Percentiles rank a stretch among this genome's conserved stretches.
These are phyloP conservation scores for Lunularia cruciata DNA, from an alignment of 225 moss, liverwort and hornwort species.

Conservation along the genomic window DNA sequence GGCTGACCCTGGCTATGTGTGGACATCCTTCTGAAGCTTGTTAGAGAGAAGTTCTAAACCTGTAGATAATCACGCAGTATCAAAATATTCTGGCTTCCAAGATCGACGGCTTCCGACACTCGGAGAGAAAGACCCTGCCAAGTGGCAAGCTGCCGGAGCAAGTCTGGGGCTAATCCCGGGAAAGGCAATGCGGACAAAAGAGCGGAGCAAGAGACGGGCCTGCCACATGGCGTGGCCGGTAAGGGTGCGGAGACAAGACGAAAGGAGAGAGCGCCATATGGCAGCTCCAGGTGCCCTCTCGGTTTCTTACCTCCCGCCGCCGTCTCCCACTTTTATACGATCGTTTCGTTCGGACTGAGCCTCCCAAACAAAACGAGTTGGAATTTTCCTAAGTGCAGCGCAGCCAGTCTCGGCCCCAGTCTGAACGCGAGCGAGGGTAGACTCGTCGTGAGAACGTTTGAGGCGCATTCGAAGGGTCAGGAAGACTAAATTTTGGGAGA, in stretches of 20 bases:
- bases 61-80: background rate
- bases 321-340: background rate
- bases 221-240: conserved; percentile 4
- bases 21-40: too few relatives aligned
- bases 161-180: background rate
- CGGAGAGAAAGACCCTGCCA: background rate
- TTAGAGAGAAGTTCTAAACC: too few relatives aligned
- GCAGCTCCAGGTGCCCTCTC: background rate
- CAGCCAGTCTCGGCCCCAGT: background rate
- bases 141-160: background rate
- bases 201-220: background rate
- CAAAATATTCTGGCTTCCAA: background rate
- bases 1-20: too few relatives aligned
- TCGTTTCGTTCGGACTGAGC: background rate
- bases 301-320: background rate
- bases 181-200: background rate
- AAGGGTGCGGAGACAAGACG: background rate
- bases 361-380: background rate
- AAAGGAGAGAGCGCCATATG: background rate
- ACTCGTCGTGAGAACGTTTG: background rate
- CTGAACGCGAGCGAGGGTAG: conserved; percentile 2
- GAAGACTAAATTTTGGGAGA: background rate
- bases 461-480: background rate
- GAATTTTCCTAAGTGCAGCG: background rate
- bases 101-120: background rate